Conservation (phyloP, 257 asterid genomes). For the Forsythia viridissima region DNA sequence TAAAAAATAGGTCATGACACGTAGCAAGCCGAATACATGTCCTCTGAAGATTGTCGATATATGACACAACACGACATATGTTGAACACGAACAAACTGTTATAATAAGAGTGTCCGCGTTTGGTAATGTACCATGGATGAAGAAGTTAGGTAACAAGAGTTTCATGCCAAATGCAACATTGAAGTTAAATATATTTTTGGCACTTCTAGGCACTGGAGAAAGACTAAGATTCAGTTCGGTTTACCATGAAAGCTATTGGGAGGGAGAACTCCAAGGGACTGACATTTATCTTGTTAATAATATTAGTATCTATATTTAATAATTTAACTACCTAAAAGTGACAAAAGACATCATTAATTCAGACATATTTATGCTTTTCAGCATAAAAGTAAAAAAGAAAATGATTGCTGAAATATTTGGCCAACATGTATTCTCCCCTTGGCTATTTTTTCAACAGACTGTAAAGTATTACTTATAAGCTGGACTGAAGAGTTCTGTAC, state of each 20-base stretch:
- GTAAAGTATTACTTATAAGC: not conserved
- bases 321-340: conserved; percentile 17
- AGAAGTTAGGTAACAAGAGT: not conserved
- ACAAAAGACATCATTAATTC: conserved; percentile 27
- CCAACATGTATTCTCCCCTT: conserved; percentile 2
- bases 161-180: not conserved
- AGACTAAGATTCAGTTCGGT: conserved; percentile 8
- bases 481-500: too few relatives aligned
- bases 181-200: conserved; percentile 10
- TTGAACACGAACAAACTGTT: not conserved
- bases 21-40: too few relatives aligned
- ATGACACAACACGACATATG: not conserved
- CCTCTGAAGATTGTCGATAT: not conserved
- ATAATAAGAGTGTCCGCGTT: not conserved
- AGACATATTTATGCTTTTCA: conserved; percentile 32
- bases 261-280: conserved; percentile 17
- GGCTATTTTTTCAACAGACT: not conserved
- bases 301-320: not conserved
- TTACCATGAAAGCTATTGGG: conserved; percentile 1
- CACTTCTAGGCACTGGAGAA: conserved; percentile 16
- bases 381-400: conserved; percentile 33
- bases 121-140: not conserved
- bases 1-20: not conserved
- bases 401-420: conserved; percentile 13
- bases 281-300: not conserved